These are phyloP conservation scores for Saccharomyces uvarum DNA, from an alignment of 1,139 yeast species.

Conservation along the genomic window DNA sequence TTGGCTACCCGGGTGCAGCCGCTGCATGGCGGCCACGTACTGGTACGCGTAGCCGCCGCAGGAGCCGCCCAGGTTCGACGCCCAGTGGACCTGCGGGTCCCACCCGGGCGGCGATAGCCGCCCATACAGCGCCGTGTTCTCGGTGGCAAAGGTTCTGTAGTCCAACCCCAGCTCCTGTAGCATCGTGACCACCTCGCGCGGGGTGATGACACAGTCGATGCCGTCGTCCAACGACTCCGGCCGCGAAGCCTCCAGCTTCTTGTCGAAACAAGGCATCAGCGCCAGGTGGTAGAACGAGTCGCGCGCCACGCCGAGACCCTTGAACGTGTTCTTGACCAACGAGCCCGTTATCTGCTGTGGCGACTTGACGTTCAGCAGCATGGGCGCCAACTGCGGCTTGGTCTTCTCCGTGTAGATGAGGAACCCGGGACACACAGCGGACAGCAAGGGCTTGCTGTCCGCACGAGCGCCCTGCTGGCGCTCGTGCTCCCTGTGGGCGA, in stretches of 20 bases:
- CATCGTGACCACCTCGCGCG: slow-evolving; percentile 74
- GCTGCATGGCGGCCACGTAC: slow-evolving; percentile 41
- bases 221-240: slow-evolving; percentile 53
- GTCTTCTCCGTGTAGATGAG: slow-evolving; percentile 93
- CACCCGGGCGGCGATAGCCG: slow-evolving; percentile 18
- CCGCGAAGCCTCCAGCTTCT: slow-evolving; percentile 88
- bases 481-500: slow-evolving; percentile 21
- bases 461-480: slow-evolving; percentile 11
- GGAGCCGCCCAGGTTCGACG: slow-evolving; percentile 57
- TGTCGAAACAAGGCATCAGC: slow-evolving; percentile 95
- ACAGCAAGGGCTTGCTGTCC: slow-evolving; percentile 35
- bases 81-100: slow-evolving; percentile 46
- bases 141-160: slow-evolving; percentile 32
- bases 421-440: slow-evolving; percentile 90
- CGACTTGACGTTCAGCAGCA: slow-evolving; percentile 60
- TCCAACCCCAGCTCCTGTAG: slow-evolving; percentile 45
- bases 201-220: slow-evolving; percentile 91
- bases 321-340: slow-evolving; percentile 52
- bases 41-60: slow-evolving; percentile 85
- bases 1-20: slow-evolving; percentile 21
- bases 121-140: slow-evolving; percentile 4
- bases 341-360: slow-evolving; percentile 92
- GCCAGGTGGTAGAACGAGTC: slow-evolving; percentile 65
- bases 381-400: slow-evolving; percentile 72
- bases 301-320: slow-evolving; percentile 32